These are phyloP conservation scores for Phialophora macrospora DNA, from an alignment of 2,329 filamentous ascomycete genomes.

Conservation along the genomic window DNA sequence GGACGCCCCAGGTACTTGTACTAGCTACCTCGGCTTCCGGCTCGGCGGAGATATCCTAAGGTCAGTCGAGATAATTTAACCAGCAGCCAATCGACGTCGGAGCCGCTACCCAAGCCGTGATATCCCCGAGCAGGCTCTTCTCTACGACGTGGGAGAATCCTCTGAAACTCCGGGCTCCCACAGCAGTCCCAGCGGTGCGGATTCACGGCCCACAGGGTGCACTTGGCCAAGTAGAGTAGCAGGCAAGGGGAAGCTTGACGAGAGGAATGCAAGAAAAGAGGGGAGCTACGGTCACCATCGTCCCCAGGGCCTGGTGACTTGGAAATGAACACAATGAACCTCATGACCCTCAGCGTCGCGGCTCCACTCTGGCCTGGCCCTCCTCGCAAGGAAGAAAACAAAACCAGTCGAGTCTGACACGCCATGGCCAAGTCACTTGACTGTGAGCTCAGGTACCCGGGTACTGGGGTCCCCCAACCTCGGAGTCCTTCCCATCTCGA, in stretches of 20 bases:
- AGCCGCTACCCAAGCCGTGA: neutral
- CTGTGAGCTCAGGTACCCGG: neutral
- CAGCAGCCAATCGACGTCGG: neutral
- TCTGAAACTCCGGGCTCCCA: neutral
- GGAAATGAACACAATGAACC: neutral
- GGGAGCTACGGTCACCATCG: no score
- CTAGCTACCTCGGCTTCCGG: neutral
- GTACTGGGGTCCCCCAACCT: neutral
- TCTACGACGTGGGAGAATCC: neutral
- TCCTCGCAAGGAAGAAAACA: neutral
- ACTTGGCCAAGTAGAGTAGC: neutral
- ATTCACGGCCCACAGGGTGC: neutral
- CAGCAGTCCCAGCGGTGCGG: neutral
- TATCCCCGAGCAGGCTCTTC: constrained; percentile 3
- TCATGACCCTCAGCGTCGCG: neutral
- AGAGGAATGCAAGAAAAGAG: neutral
- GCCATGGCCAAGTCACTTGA: constrained; percentile 8
- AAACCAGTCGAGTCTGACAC: constrained; percentile 14
- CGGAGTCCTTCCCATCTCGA: neutral
- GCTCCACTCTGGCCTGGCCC: constrained; percentile 1
- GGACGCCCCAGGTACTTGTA: no score
- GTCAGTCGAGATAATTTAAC: constrained; percentile 16
- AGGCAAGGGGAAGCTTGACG: neutral
- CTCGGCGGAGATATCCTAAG: neutral
- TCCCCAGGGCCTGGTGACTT: neutral